Evolutionary conservation across 495 filamentous ascomycete genomes (phyloP).

Genomic region (Tuber brumale): DNA sequence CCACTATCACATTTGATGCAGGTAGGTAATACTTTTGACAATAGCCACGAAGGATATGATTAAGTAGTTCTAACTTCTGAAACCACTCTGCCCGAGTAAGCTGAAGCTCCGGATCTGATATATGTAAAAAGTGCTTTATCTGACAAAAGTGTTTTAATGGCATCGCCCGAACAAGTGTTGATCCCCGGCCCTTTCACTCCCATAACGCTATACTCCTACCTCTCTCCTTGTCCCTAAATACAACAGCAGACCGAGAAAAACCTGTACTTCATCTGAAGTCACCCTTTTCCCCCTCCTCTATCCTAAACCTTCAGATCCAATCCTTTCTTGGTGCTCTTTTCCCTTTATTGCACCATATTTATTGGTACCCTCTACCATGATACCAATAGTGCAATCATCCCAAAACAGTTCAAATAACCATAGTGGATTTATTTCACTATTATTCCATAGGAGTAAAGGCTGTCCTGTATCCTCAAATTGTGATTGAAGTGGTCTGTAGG

Average conservation of each 20-base stretch:
- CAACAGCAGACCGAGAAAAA: not conserved
- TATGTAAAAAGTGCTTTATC: not conserved
- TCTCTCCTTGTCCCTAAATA: not conserved
- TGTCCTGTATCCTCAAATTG: not conserved
- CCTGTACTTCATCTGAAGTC: not conserved
- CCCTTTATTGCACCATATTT: not conserved
- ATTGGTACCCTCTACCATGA: not conserved
- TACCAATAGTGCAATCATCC: not conserved
- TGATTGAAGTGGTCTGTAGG: not conserved
- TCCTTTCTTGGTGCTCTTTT: not conserved
- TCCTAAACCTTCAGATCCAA: not conserved
- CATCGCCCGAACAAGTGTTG: not conserved
- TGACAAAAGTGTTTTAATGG: not conserved
- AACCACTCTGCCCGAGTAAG: not conserved
- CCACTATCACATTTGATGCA: not conserved
- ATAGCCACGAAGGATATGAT: not conserved
- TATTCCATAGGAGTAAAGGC: not conserved
- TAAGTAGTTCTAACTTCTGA: not conserved
- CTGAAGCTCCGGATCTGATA: not conserved
- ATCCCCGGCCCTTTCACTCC: not conserved
- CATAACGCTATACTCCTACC: not conserved
- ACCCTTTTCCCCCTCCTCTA: not conserved
- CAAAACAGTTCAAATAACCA: not conserved
- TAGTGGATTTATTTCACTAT: not conserved
- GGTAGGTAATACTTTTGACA: not conserved